Percentiles rank a stretch among this genome's conserved stretches.
phyloP scores from a whole-genome alignment of 495 filamentous ascomycete genomes.

The Daldinia concentrica region DNA sequence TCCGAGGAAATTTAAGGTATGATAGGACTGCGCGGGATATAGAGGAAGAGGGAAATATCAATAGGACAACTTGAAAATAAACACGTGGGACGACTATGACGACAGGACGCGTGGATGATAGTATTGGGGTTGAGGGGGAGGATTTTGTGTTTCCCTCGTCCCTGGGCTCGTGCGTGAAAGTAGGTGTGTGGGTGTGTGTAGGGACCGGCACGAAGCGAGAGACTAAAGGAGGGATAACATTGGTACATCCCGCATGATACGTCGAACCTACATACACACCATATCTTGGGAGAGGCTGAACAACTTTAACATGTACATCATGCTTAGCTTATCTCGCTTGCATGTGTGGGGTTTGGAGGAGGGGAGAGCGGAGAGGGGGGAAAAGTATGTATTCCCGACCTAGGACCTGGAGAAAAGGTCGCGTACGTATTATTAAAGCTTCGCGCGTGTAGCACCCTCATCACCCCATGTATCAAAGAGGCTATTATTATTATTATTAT shows the following conservation, averaged over 20 bases:
- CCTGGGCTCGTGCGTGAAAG: slow-evolving; percentile 32
- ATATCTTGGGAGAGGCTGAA: slow-evolving; percentile 34
- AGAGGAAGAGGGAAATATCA: background rate
- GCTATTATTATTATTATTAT: background rate
- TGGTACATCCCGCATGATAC: slow-evolving; percentile 38
- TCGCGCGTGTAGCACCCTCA: background rate
- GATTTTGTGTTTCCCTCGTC: background rate
- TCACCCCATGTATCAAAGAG: background rate
- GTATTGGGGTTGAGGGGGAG: slow-evolving; percentile 4
- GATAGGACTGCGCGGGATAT: slow-evolving; percentile 15
- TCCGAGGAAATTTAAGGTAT: slow-evolving; percentile 66
- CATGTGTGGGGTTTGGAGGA: slow-evolving; percentile 31
- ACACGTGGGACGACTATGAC: slow-evolving; percentile 30
- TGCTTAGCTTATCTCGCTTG: slow-evolving; percentile 19
- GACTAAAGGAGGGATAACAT: slow-evolving; percentile 16
- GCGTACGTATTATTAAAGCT: slow-evolving; percentile 12
- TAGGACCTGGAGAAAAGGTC: background rate
- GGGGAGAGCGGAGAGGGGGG: background rate
- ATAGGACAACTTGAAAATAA: background rate
- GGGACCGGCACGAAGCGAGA: slow-evolving; percentile 19
- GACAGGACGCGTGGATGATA: slow-evolving; percentile 31
- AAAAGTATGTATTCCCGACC: background rate
- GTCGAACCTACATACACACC: slow-evolving; percentile 6
- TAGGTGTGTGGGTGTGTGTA: slow-evolving; percentile 15
- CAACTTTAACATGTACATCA: slow-evolving; percentile 28